A percentile compares a stretch with the other conserved stretches of the same genome.
These are phyloP conservation scores for Patellifolia procumbens DNA, from an alignment of 179 eudicot species.

Conservation along the genomic window DNA sequence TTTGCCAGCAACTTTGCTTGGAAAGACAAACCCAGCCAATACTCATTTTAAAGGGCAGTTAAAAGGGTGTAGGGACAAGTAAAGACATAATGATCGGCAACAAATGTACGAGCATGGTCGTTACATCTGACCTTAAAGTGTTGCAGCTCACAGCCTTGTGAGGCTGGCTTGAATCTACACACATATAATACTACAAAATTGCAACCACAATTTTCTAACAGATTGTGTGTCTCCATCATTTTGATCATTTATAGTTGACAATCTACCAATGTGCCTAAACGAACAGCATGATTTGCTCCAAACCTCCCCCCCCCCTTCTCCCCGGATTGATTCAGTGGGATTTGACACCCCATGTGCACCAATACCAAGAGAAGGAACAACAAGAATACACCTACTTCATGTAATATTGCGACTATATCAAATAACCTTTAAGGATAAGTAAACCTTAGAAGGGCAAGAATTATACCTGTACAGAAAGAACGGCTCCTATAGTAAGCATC, in stretches of 20 bases:
- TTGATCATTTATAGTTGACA: not conserved
- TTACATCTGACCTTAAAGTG: not conserved
- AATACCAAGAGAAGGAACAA: not conserved
- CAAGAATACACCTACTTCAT: not conserved
- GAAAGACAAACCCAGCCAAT: not conserved
- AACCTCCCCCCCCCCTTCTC: not conserved
- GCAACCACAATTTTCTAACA: not conserved
- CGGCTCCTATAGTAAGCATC: conserved; percentile 84
- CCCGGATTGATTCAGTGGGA: not conserved
- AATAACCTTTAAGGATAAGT: not conserved
- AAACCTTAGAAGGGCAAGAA: conserved; percentile 4
- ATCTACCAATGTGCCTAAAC: not conserved
- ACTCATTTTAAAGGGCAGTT: not conserved
- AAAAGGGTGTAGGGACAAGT: not conserved
- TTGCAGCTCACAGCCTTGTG: not conserved
- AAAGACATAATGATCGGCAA: not conserved
- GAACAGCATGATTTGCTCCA: not conserved
- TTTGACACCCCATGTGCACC: not conserved
- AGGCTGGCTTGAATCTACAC: not conserved
- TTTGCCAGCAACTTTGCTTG: not conserved
- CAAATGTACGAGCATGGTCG: not conserved
- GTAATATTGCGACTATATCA: not conserved
- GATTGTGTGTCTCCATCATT: not conserved
- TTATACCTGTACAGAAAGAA: conserved; percentile 87
- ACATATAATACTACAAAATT: not conserved